Evolutionary conservation across 208 protist species (phyloP), one percentile per base, ranked within the genome.

Genomic region (Porcisia deanei): DNA sequence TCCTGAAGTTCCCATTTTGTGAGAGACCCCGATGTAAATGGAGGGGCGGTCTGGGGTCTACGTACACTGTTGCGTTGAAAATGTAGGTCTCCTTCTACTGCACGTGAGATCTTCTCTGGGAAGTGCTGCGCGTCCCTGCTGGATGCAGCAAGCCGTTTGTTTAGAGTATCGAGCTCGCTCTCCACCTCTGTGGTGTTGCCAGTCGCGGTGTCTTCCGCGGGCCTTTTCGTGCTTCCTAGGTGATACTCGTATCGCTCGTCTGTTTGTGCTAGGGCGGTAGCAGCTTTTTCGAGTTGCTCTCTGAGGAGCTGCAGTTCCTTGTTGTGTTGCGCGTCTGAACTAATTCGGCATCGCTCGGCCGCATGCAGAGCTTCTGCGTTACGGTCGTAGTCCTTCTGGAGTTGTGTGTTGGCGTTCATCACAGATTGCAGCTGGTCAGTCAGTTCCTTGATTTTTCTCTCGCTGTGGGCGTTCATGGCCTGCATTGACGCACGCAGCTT

Each of bases 301-400:
- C 58, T 75, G 20, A 80, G 58, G 45, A 18, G 39, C 68, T 63
- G 39, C 55, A 64, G 69, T 66, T 60, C 53, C 76, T 39, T 25
- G 59, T 25, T 39, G 25, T 65, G 71, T 9, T 41, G 45, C 45
- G 30, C 58, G 43, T 47, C 71, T 8, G 69, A 34, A 1, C 53
- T 18, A 18, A 39, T 59, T 22, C 71, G 60, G 57, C 43, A 30
- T 22, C 57, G 45, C 7, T 61, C 55, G 18, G 67, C 57, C 39
- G 34, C 14, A n/a, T 5, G 57, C 30, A 75, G 39, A 25, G 55
- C 59, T 22, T 57, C 54, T 8, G 55, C 71, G 7, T 58, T 54
- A 4, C 69, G 45, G 10, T 81, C 47, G n/a, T 58, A 41, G 10
- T 77, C 60, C 34, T 37, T 3, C 53, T 85, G 74, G 22, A 84